Base-by-base conservation (phyloP, 2,329 filamentous ascomycete species). In the Pestalotiopsis fici region DNA sequence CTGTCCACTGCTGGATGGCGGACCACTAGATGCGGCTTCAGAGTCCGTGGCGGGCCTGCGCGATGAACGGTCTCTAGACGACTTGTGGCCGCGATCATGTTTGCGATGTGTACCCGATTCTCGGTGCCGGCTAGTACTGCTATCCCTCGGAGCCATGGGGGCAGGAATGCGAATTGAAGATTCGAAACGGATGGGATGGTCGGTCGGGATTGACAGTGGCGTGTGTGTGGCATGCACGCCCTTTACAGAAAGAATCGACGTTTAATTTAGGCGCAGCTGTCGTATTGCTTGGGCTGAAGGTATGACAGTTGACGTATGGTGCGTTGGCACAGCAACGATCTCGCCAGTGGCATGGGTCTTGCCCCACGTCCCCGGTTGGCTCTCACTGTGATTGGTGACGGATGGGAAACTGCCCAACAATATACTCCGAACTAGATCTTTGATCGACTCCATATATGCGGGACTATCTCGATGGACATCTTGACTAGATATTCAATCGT, bases 41-140 rank as follows among this genome's bases (percentile, higher is more conserved):
- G 78, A 74, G 5, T 73, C 74, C 2, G 80, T 75, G 3, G 70
- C 73, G 2, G 78, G 72, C n/a, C 78, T 74, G 56, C 72, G 74
- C 18, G 78, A 68, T 57, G 73, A 71, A 66, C 73, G 75, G 3
- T 74, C 76, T 65, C 76, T 73, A 7, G 80, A 77, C 64, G 73
- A 76, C 43, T 76, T 69, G 62, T 74, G 80, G 64, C 78, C 81
- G 31, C 75, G 76, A 64, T 81, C 78, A 25, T 78, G 78, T 68
- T 79, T 76, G 63, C 73, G 71, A 28, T 71, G 73, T 55, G 70
- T 65, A 27, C 75, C 73, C 15, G 74, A 69, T 23, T 76, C 74
- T 64, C 73, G 71, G 65, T 65, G 74, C 47, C 74, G 74, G 72
- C 70, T 37, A 68, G 66, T 47, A 72, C 73, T 59, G 39, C 74